Base-by-base conservation (phyloP, 495 filamentous ascomycete genomes). In the Penicillium manginii region DNA sequence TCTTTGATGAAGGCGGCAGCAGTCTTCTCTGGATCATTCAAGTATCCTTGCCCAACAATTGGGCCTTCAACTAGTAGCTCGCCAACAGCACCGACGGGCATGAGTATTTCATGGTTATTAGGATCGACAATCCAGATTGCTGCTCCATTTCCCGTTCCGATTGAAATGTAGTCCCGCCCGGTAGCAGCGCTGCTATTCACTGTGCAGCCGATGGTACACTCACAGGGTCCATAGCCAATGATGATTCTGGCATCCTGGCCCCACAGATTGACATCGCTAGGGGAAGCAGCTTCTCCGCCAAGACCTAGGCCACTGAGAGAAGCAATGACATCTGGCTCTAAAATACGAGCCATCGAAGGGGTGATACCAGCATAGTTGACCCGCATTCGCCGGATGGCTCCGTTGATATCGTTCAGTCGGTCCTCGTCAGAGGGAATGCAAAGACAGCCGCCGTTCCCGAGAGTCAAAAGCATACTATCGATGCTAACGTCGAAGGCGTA, bases 41-140 rank as follows among this genome's bases (percentile, higher is more conserved):
- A 59, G 53, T 85, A 86, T 2, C 80, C 81, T 42, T 75, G 69
- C 35, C 74, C 81, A 22, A 86, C 74, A 33, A 81, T 75, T 0
- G 80, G 79, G 0, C 83, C 82, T 60, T 84, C 78, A n/a, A 86
- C 70, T 15, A 82, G 71, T 18, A 86, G 57, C 60, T 85, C 83
- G 2, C 83, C 83, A 2, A 81, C 73, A 8, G 71, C 74, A 23
- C 83, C 83, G 15, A 85, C 68, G 2, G 82, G 80, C 53, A 74
- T 68, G 4, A 83, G 70, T 11, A 56, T 59, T 6, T 81, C 64
- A 39, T 80, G 74, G 49, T 81, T 65, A 17, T 78, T 65, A 3
- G 78, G 75, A 42, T 84, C 73, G 12, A 76, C 72, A 35, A 86
- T 73, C 80, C 81, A 84, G 19, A 73, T 74, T 6, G 64, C 66